Percentiles rank a stretch among this genome's conserved stretches.
Conservation (phyloP, 1,284 basidiomycete species). For the Porodaedalea pini region DNA sequence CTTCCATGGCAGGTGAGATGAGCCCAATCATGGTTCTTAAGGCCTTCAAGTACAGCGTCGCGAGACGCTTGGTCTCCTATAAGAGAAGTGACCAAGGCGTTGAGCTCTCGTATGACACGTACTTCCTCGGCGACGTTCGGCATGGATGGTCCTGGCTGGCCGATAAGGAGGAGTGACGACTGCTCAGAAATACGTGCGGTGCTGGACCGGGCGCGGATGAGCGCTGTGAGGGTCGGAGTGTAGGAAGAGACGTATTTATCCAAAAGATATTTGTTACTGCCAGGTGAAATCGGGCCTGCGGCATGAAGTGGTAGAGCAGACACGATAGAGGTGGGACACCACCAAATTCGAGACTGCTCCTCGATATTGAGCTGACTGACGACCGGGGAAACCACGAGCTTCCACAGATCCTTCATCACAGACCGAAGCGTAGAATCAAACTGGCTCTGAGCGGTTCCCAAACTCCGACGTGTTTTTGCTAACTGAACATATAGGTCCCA, state of each 20-base stretch:
- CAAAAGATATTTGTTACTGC: conserved; percentile 21
- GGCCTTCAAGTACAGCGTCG: neutral
- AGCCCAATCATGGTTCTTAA: neutral
- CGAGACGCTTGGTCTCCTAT: neutral
- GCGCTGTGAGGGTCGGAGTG: conserved; percentile 33
- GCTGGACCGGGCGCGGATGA: conserved; percentile 25
- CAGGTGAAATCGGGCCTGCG: neutral
- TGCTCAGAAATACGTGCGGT: neutral
- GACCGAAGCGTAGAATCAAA: conserved; percentile 18
- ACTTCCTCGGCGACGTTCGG: no score
- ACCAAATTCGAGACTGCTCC: conserved; percentile 40
- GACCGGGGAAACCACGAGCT: conserved; percentile 15
- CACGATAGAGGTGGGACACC: conserved; percentile 39
- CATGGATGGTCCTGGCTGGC: neutral
- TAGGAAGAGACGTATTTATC: conserved; percentile 38
- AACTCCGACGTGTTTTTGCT: neutral
- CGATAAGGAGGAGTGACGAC: neutral
- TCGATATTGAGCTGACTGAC: no score
- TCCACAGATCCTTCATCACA: conserved; percentile 33
- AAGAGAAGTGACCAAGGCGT: no score
- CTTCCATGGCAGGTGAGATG: neutral
- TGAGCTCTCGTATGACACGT: neutral
- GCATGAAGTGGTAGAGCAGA: conserved; percentile 37
- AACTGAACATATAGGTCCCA: neutral
- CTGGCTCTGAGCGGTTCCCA: conserved; percentile 8